These are phyloP conservation scores for Auriscalpium vulgare DNA, from an alignment of 768 basidiomycete genomes.

Conservation along the genomic window DNA sequence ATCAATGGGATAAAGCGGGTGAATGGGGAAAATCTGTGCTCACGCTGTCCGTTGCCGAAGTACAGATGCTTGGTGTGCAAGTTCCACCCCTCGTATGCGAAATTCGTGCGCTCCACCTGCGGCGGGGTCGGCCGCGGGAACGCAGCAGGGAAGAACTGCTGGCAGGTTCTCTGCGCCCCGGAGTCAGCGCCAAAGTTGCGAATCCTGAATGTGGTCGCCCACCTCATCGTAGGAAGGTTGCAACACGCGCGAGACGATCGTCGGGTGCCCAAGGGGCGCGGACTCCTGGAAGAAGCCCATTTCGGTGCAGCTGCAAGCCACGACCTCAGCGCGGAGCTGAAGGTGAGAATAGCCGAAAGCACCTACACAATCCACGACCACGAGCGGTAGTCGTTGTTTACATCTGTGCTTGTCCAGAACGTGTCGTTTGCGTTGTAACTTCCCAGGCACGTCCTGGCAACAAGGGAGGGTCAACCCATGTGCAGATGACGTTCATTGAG, in stretches of 20 bases:
- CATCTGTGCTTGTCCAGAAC: slow-evolving; percentile 45
- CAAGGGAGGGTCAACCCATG: background rate
- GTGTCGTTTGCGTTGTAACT: slow-evolving; percentile 29
- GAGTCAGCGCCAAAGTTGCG: background rate
- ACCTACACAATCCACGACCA: slow-evolving; percentile 65
- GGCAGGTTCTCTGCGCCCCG: slow-evolving; percentile 12
- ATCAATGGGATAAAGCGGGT: background rate
- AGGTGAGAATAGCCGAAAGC: background rate
- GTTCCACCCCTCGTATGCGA: slow-evolving; percentile 16
- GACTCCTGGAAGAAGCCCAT: slow-evolving; percentile 36
- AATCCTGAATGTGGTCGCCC: background rate
- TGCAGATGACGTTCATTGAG: background rate
- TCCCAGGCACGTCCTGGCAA: slow-evolving; percentile 30
- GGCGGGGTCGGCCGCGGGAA: slow-evolving; percentile 12
- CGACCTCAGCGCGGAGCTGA: background rate
- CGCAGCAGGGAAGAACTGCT: slow-evolving; percentile 12
- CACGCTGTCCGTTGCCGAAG: slow-evolving; percentile 15
- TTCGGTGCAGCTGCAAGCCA: slow-evolving; percentile 49
- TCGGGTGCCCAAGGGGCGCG: background rate
- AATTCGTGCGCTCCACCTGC: slow-evolving; percentile 11
- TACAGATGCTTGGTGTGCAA: slow-evolving; percentile 16
- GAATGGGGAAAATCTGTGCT: background rate
- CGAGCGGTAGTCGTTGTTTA: slow-evolving; percentile 51
- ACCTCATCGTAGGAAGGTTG: background rate
- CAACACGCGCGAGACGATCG: background rate